Conservation (phyloP, 306 rosid species). For the Senna tora region DNA sequence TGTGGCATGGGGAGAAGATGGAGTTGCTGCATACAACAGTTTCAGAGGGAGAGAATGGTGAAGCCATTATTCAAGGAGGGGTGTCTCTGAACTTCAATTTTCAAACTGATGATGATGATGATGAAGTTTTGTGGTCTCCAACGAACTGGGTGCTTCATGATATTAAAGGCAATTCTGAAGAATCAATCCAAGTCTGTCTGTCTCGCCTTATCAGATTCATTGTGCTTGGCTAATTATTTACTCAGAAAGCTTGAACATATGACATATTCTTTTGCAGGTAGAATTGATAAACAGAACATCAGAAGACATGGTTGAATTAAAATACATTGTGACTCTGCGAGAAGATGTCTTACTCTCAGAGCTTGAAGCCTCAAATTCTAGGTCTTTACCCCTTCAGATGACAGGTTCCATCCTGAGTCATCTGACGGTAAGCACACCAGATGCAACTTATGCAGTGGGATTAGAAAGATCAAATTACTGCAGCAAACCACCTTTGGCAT, state of each 20-base stretch:
- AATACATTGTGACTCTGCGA: conserved; percentile 64
- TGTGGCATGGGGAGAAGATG: conserved; percentile 91
- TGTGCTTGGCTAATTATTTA: not conserved
- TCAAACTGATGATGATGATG: conserved; percentile 29
- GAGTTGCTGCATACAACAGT: conserved; percentile 78
- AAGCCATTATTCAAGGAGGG: conserved; percentile 65
- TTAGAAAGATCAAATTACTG: conserved; percentile 68
- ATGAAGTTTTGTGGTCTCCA: conserved; percentile 58
- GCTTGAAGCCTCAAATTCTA: conserved; percentile 59
- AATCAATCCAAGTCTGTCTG: conserved; percentile 65
- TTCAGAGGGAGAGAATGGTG: conserved; percentile 53
- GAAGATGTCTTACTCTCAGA: conserved; percentile 62
- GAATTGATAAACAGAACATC: conserved; percentile 57
- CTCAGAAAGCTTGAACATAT: conserved; percentile 16
- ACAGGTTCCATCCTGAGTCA: conserved; percentile 70
- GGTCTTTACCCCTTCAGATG: conserved; percentile 54
- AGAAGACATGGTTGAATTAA: conserved; percentile 55
- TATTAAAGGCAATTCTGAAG: conserved; percentile 56
- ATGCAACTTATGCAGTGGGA: conserved; percentile 85
- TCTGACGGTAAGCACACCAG: conserved; percentile 84
- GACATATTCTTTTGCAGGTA: conserved; percentile 53
- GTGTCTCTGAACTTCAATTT: conserved; percentile 61
- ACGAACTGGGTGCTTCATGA: conserved; percentile 63
- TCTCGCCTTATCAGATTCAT: not conserved
- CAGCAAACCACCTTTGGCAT: conserved; percentile 51